Percentiles rank a stretch among this genome's conserved stretches.
Conservation (phyloP, 768 basidiomycete genomes). For the Gloeopeniophorella convolvens region DNA sequence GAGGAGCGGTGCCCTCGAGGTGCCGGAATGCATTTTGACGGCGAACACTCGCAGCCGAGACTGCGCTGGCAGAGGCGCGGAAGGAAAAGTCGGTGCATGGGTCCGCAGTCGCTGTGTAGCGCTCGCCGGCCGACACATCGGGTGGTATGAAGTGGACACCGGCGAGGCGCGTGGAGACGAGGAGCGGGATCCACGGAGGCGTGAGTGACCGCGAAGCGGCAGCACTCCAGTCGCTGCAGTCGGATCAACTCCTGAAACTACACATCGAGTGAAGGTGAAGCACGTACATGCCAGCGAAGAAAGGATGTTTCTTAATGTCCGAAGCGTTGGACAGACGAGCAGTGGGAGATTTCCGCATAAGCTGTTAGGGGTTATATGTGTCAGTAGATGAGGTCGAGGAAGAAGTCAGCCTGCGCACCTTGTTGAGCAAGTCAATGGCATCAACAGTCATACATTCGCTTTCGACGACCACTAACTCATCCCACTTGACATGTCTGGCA, state of each 20-base stretch:
- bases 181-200: slow-evolving; percentile 9
- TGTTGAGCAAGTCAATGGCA: slow-evolving; percentile 4
- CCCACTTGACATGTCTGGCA: not conserved
- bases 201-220: slow-evolving; percentile 9
- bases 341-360: not conserved
- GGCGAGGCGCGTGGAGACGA: not conserved
- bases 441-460: slow-evolving; percentile 6
- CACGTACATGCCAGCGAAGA: slow-evolving; percentile 1
- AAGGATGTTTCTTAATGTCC: slow-evolving; percentile 5
- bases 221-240: slow-evolving; percentile 3
- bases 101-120: not conserved
- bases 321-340: slow-evolving; percentile 1
- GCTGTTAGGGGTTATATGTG: not conserved
- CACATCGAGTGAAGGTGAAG: not conserved
- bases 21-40: slow-evolving; percentile 3
- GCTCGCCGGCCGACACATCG: not conserved
- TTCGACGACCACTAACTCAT: slow-evolving; percentile 2
- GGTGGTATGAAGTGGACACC: not conserved
- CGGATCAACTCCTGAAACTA: not conserved
- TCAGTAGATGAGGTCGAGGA: too few relatives aligned
- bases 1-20: not conserved
- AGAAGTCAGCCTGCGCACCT: not conserved
- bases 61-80: not conserved
- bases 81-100: slow-evolving; percentile 4
- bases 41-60: slow-evolving; percentile 1